These are phyloP conservation scores for Curvularia hawaiiensis DNA, from an alignment of 2,329 filamentous ascomycete species.

Conservation along the genomic window DNA sequence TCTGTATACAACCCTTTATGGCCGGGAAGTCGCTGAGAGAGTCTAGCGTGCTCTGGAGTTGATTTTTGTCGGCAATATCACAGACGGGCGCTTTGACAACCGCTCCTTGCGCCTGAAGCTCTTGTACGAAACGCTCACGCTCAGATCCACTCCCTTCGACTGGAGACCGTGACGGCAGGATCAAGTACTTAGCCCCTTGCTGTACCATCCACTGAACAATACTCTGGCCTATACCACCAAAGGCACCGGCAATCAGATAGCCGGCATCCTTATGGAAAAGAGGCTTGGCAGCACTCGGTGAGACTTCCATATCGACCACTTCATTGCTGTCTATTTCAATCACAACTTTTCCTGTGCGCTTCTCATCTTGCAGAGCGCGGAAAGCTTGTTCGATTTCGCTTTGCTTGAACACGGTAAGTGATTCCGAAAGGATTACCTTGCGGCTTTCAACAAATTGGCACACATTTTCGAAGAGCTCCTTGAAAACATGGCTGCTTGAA, in stretches of 20 bases:
- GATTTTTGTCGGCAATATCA: conserved; percentile 19
- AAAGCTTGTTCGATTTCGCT: conserved; percentile 22
- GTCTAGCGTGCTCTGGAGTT: conserved; percentile 12
- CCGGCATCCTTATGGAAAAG: conserved; percentile 20
- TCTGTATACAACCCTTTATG: conserved; percentile 32
- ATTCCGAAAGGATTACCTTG: neutral
- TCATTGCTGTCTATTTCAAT: conserved; percentile 15
- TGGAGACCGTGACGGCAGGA: conserved; percentile 23
- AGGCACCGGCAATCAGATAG: conserved; percentile 33
- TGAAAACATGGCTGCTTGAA: conserved; percentile 1
- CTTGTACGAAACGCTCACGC: conserved; percentile 14
- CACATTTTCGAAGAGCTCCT: conserved; percentile 4
- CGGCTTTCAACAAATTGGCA: neutral
- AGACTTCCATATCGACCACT: conserved; percentile 11
- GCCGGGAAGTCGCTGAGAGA: conserved; percentile 21
- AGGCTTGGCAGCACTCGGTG: neutral
- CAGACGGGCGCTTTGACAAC: conserved; percentile 21
- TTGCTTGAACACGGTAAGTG: conserved; percentile 16
- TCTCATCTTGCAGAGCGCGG: conserved; percentile 18
- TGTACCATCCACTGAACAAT: conserved; percentile 27
- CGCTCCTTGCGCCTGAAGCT: conserved; percentile 14
- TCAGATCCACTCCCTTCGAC: conserved; percentile 10
- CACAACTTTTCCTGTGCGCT: conserved; percentile 11
- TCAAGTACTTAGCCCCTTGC: conserved; percentile 27
- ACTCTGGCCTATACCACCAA: conserved; percentile 32